Percentiles rank a stretch among this genome's conserved stretches.
These are phyloP conservation scores for Sarocladium brachiariae DNA, from an alignment of 2,329 filamentous ascomycete genomes.

Conservation along the genomic window DNA sequence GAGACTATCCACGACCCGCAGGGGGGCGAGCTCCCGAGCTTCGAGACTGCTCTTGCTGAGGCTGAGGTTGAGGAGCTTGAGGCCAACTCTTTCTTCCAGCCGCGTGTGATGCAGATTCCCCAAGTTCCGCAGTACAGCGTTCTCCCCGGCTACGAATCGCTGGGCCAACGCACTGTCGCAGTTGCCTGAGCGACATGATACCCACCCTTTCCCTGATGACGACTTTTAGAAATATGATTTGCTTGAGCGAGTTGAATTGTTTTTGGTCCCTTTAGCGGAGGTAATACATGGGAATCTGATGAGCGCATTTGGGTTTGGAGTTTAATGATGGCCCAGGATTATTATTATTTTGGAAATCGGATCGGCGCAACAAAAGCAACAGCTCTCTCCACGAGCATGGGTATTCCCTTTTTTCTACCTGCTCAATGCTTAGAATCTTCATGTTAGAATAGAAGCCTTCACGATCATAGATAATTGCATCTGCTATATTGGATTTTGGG, in stretches of 20 bases:
- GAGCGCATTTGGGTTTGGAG: slow-evolving; percentile 7
- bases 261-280: too few species aligned
- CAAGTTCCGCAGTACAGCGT: slow-evolving; percentile 25
- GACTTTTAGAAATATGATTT: background rate
- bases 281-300: too few species aligned
- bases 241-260: background rate
- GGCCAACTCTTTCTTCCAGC: slow-evolving; percentile 35
- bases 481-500: background rate
- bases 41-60: slow-evolving; percentile 39
- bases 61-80: slow-evolving; percentile 36
- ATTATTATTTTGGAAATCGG: background rate
- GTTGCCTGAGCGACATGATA: slow-evolving; percentile 15
- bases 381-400: background rate
- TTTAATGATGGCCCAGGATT: background rate
- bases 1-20: slow-evolving; percentile 27
- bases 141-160: slow-evolving; percentile 34
- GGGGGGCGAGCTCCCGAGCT: slow-evolving; percentile 35
- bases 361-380: background rate
- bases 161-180: slow-evolving; percentile 21
- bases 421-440: background rate
- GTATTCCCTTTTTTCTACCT: background rate
- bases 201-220: background rate
- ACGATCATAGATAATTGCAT: background rate
- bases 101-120: slow-evolving; percentile 31
- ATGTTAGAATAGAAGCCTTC: background rate